Percentiles rank a stretch among this genome's conserved stretches.
These are phyloP conservation scores for Platanus orientalis DNA, from an alignment of 164 flowering plant species.

Conservation along the genomic window DNA sequence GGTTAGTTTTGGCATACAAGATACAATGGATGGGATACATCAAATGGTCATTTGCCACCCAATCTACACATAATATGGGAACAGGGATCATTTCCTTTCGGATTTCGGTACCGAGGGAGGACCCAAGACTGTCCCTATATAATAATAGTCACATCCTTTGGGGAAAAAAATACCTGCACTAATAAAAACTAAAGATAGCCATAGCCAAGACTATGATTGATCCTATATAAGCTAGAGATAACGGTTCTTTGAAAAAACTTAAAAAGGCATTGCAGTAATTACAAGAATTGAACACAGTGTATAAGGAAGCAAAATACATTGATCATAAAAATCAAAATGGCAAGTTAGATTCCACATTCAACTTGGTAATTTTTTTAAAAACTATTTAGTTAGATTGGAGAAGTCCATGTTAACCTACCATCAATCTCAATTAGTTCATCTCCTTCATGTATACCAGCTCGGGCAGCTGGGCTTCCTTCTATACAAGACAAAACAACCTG, in stretches of 20 bases:
- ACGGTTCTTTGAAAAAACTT: background rate
- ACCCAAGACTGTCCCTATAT: too few relatives aligned
- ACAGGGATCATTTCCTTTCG: too few relatives aligned
- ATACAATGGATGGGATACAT: too few relatives aligned
- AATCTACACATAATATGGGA: too few relatives aligned
- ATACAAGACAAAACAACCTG: constrained; percentile 88
- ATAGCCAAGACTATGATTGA: background rate
- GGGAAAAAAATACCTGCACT: too few relatives aligned
- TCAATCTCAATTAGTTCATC: constrained; percentile 86
- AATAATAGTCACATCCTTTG: too few relatives aligned
- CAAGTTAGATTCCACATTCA: background rate
- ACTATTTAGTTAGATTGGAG: constrained; percentile 1
- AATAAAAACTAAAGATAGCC: background rate
- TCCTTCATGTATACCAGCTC: constrained; percentile 94
- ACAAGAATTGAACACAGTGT: background rate
- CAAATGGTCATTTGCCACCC: too few relatives aligned
- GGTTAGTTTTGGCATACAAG: too few relatives aligned
- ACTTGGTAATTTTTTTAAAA: background rate
- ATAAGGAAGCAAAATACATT: background rate
- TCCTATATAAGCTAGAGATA: background rate
- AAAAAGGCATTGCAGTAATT: too few relatives aligned
- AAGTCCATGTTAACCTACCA: constrained; percentile 36
- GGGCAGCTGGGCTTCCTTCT: constrained; percentile 91
- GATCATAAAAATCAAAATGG: background rate
- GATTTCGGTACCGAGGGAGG: too few relatives aligned